Evolutionary conservation across 2,329 filamentous ascomycete species (phyloP), one percentile per base, ranked within the genome.

Genomic region (Podosphaera xanthii): DNA sequence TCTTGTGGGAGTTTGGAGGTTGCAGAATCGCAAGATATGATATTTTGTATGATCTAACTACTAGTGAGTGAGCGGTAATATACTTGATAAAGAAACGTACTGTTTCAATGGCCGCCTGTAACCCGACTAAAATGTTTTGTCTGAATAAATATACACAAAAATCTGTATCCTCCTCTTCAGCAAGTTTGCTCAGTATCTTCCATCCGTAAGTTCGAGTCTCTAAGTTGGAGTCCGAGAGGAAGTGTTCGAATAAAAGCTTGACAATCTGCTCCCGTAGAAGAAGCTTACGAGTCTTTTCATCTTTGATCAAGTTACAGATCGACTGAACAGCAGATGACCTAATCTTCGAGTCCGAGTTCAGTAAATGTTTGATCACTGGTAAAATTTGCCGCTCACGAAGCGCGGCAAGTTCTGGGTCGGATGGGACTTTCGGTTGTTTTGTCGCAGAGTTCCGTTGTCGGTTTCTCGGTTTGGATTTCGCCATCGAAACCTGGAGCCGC

Each of bases 181-280:
- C 78, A 58, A 86, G 72, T 49, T 79, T 75, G 63, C 77, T 75
- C 58, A 86, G 71, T 63, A 84, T 82, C 10, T 78, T 77, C 82
- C 82, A 86, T n/a, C 80, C 82, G 30, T 81, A 79, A 50, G 80
- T 78, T 55, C 79, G 75, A 64, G 79, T 80, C 69, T 84, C 81
- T 58, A 83, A 72, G 60, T 75, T 79, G 44, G 76, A 71, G 66
- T 86, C 82, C 33, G 79, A 81, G 59, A 85, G 70, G 36, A 80
- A 83, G 71, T 84, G 78, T 38, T 76, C 80, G 61, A 85, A 74
- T 50, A 86, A 68, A 58, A 78, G 77, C 64, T 76, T 76, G 50
- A 85, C 80, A 63, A 86, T 74, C 68, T 83, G 79, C 69, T 86
- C 82, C 31, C 81, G 74, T 61, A 85, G 71, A 31, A 86, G 74